Conservation (phyloP, 345 rosid species). For the Pistacia integerrima region DNA sequence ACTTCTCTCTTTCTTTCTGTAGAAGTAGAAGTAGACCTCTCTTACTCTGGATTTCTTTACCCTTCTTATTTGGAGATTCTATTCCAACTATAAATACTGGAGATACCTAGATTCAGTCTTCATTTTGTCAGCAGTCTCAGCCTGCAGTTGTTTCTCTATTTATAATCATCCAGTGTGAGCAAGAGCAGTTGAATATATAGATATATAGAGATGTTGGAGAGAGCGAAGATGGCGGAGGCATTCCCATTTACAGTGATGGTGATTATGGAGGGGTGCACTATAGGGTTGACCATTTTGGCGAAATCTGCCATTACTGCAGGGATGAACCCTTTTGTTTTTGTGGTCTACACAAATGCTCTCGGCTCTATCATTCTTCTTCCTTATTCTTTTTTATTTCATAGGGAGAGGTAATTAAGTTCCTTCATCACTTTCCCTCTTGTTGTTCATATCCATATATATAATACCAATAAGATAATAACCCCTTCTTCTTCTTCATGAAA, state of each 20-base stretch:
- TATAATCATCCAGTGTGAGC: background rate
- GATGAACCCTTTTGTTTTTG: slow-evolving; percentile 82
- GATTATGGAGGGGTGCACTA: slow-evolving; percentile 71
- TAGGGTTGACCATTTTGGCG: slow-evolving; percentile 67
- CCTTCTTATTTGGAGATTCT: background rate
- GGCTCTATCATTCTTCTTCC: slow-evolving; percentile 63
- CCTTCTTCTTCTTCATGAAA: background rate
- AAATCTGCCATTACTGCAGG: slow-evolving; percentile 64
- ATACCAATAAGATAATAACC: background rate
- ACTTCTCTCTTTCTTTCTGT: slow-evolving; percentile 20
- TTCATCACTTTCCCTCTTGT: background rate
- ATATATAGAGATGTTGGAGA: slow-evolving; percentile 26
- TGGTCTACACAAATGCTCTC: slow-evolving; percentile 62
- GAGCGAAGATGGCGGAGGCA: slow-evolving; percentile 31
- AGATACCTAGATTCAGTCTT: background rate
- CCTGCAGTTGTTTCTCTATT: background rate
- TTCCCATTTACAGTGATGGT: slow-evolving; percentile 62
- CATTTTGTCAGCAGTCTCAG: background rate
- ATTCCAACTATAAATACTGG: background rate
- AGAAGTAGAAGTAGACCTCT: background rate
- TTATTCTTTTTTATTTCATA: slow-evolving; percentile 58
- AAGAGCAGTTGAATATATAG: background rate
- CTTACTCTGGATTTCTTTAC: background rate
- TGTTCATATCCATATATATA: background rate
- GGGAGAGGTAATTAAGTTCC: slow-evolving; percentile 39